These are phyloP conservation scores for Diaporthe australafricana DNA, from an alignment of 2,329 filamentous ascomycete genomes.

Conservation along the genomic window DNA sequence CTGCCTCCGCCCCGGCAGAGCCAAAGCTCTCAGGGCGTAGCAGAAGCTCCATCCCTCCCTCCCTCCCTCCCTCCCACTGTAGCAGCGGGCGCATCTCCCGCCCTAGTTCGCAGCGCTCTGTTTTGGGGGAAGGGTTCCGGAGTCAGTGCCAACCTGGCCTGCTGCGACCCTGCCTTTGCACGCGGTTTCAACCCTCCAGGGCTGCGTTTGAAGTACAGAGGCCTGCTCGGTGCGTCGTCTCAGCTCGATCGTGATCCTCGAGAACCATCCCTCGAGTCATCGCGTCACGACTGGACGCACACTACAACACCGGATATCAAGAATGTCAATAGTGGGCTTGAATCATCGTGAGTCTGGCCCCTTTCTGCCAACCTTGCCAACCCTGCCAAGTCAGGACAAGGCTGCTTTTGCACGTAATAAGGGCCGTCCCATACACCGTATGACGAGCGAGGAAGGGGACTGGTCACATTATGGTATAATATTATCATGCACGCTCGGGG, in stretches of 20 bases:
- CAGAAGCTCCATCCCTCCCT: neutral
- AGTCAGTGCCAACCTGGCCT: slow-evolving; percentile 25
- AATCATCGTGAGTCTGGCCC: neutral
- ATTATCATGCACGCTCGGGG: neutral
- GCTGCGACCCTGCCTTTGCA: slow-evolving; percentile 4
- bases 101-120: neutral
- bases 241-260: slow-evolving; percentile 11
- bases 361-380: neutral
- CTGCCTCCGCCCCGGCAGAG: slow-evolving; percentile 18
- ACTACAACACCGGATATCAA: slow-evolving; percentile 13
- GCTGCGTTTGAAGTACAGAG: slow-evolving; percentile 24
- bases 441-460: neutral
- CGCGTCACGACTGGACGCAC: slow-evolving; percentile 6
- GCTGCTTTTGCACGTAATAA: slow-evolving; percentile 16
- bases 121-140: neutral
- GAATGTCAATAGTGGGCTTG: slow-evolving; percentile 6
- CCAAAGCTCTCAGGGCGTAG: slow-evolving; percentile 4
- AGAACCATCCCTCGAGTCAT: slow-evolving; percentile 1
- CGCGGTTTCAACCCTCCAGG: slow-evolving; percentile 22
- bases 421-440: neutral
- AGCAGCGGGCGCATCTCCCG: neutral
- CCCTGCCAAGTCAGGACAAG: neutral
- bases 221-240: neutral
- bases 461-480: slow-evolving; percentile 1
- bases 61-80: neutral